These are phyloP conservation scores for Termitomyces sp. DNA, from an alignment of 768 basidiomycete genomes.

Conservation along the genomic window DNA sequence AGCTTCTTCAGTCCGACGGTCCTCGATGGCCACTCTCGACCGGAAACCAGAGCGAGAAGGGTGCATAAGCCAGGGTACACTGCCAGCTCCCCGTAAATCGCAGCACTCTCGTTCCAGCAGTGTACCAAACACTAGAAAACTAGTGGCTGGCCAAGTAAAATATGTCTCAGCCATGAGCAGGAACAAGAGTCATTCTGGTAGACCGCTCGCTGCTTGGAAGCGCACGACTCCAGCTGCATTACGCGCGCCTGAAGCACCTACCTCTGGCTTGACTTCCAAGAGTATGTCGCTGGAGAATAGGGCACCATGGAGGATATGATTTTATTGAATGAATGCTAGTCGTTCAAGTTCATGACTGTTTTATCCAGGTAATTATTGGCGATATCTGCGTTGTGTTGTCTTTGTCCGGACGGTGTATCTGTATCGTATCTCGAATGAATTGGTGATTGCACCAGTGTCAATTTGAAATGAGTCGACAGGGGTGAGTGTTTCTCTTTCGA, in stretches of 20 bases:
- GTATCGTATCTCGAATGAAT: neutral
- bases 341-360: neutral
- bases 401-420: neutral
- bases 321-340: neutral
- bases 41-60: slow-evolving; percentile 2
- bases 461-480: neutral
- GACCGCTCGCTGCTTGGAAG: slow-evolving; percentile 10
- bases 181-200: slow-evolving; percentile 9
- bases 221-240: slow-evolving; percentile 5
- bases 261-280: neutral
- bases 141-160: slow-evolving; percentile 1
- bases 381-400: neutral
- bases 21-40: neutral
- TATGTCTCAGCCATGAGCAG: neutral
- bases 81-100: neutral
- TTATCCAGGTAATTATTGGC: neutral
- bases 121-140: neutral
- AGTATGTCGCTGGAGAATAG: neutral
- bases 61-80: neutral
- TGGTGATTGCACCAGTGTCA: neutral
- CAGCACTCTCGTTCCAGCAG: slow-evolving; percentile 1
- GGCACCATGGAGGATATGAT: slow-evolving; percentile 15
- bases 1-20: neutral
- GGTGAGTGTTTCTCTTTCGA: neutral
- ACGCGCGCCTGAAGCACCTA: neutral